These are phyloP conservation scores for Pyronema omphalodes DNA, from an alignment of 495 filamentous ascomycete genomes.

Conservation along the genomic window DNA sequence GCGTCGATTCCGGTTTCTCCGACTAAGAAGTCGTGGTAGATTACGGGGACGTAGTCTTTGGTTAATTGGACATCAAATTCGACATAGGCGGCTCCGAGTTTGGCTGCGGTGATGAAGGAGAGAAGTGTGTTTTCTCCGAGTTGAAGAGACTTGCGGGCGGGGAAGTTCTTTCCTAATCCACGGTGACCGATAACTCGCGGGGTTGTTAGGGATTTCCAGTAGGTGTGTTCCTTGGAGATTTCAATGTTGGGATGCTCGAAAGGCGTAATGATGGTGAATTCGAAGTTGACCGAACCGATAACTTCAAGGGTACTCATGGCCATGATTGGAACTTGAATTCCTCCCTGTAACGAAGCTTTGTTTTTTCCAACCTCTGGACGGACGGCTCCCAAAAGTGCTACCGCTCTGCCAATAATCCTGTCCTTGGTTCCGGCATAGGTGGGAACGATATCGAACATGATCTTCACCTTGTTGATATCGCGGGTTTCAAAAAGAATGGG, in stretches of 20 bases:
- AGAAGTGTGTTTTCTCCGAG: slow-evolving; percentile 87
- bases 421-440: slow-evolving; percentile 86
- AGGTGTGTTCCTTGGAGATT: slow-evolving; percentile 73
- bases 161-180: slow-evolving; percentile 77
- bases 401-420: slow-evolving; percentile 73
- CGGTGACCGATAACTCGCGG: slow-evolving; percentile 38
- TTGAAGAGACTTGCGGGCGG: slow-evolving; percentile 65
- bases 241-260: slow-evolving; percentile 89
- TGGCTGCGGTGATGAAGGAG: slow-evolving; percentile 91
- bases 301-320: slow-evolving; percentile 57
- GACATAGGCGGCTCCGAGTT: slow-evolving; percentile 37
- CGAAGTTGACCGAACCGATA: slow-evolving; percentile 89
- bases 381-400: slow-evolving; percentile 72
- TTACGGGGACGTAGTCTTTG: slow-evolving; percentile 95
- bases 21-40: slow-evolving; percentile 98
- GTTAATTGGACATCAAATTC: slow-evolving; percentile 76
- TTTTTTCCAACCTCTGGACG: slow-evolving; percentile 56
- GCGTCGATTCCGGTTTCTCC: slow-evolving; percentile 97
- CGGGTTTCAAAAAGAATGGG: slow-evolving; percentile 71
- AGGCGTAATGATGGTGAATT: slow-evolving; percentile 85
- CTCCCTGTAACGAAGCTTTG: slow-evolving; percentile 77
- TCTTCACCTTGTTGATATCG: slow-evolving; percentile 63
- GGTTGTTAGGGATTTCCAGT: slow-evolving; percentile 71
- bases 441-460: slow-evolving; percentile 91
- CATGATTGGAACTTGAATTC: slow-evolving; percentile 79